phyloP scores from a whole-genome alignment of 2,329 filamentous ascomycete species.

The Phaeosphaeriaceae sp. region DNA sequence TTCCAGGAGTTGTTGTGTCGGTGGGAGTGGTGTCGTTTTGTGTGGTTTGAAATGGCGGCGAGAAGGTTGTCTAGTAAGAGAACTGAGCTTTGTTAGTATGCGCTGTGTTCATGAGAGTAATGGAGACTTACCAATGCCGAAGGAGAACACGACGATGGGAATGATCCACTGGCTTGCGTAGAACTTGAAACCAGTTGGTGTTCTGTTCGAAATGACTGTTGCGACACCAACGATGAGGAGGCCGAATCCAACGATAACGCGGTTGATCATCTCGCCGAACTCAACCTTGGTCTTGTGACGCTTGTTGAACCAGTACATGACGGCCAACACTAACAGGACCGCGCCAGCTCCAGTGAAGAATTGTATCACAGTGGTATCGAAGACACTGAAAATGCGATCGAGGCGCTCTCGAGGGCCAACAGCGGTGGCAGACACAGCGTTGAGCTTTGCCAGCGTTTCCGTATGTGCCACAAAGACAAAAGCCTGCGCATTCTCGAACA shows the following conservation, averaged over 20 bases:
- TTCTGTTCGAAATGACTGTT: conserved; percentile 24
- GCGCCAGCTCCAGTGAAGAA: conserved; percentile 32
- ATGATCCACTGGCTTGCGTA: conserved; percentile 28
- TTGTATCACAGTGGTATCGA: conserved; percentile 33
- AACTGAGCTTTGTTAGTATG: conserved; percentile 6
- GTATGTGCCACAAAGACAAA: conserved; percentile 34
- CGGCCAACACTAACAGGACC: conserved; percentile 61
- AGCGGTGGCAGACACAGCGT: conserved; percentile 22
- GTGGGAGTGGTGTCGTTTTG: conserved; percentile 5
- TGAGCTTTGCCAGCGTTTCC: conserved; percentile 31
- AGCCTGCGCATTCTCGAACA: conserved; percentile 30
- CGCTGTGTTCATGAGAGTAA: neutral
- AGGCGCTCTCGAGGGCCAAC: conserved; percentile 10
- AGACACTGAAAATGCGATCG: conserved; percentile 26
- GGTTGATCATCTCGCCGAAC: conserved; percentile 38
- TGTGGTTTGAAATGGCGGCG: conserved; percentile 16
- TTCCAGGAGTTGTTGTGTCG: conserved; percentile 13
- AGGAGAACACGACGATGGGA: conserved; percentile 27
- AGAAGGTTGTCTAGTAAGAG: conserved; percentile 24
- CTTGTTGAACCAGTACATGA: conserved; percentile 65
- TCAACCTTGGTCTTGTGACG: conserved; percentile 36
- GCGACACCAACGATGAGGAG: conserved; percentile 27
- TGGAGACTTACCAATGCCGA: conserved; percentile 16
- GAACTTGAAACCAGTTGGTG: conserved; percentile 31
- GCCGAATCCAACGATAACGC: conserved; percentile 27